Percentiles rank a stretch among this genome's conserved stretches.
These are phyloP conservation scores for Starmerella bombicola DNA, from an alignment of 805 yeast species.

Conservation along the genomic window DNA sequence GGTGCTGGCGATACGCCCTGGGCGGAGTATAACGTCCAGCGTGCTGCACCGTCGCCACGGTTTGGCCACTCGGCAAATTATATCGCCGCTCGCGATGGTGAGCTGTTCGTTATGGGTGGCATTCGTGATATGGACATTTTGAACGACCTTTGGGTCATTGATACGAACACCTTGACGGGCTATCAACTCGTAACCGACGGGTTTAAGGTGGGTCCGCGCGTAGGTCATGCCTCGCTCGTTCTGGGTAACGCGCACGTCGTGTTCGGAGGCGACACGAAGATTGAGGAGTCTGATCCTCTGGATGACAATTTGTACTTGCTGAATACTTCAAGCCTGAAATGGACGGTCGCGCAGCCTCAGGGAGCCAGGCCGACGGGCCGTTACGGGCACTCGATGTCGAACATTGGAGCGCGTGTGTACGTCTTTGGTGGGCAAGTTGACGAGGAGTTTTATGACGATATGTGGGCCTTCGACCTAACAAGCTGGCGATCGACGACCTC, in stretches of 20 bases:
- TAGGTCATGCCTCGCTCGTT: constrained; percentile 84
- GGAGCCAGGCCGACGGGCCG: constrained; percentile 80
- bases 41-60: constrained; percentile 78
- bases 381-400: constrained; percentile 85
- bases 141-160: constrained; percentile 89
- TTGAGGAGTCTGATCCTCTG: constrained; percentile 52
- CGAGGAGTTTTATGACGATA: constrained; percentile 66
- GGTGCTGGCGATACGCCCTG: constrained; percentile 27
- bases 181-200: constrained; percentile 61
- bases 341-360: constrained; percentile 65
- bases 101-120: constrained; percentile 87
- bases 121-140: constrained; percentile 81
- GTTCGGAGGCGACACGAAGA: constrained; percentile 91
- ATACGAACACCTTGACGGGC: constrained; percentile 36
- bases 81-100: constrained; percentile 64
- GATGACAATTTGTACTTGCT: constrained; percentile 86
- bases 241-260: constrained; percentile 92
- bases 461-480: constrained; percentile 75
- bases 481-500: constrained; percentile 74
- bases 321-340: constrained; percentile 60
- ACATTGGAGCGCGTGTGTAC: constrained; percentile 52
- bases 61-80: constrained; percentile 83
- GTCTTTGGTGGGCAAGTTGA: constrained; percentile 94
- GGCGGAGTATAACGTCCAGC: constrained; percentile 27
- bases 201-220: constrained; percentile 73